These are phyloP conservation scores for Kluyveromyces sp. DNA, from an alignment of 1,139 yeast genomes.

Conservation along the genomic window DNA sequence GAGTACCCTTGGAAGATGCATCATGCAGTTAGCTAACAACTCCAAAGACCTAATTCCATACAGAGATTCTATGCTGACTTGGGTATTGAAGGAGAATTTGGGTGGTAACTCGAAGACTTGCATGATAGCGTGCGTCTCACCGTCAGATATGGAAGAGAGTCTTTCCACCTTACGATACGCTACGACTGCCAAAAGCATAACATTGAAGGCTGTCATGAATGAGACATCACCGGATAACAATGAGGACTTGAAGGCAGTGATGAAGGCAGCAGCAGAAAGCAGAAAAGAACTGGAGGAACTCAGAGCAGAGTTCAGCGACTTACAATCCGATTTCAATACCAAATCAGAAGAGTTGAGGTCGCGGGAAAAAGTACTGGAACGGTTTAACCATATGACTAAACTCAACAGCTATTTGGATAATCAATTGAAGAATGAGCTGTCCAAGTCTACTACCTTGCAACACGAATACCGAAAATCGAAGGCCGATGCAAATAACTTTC, in stretches of 20 bases:
- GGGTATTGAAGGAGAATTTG: conserved; percentile 69
- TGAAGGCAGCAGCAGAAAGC: conserved; percentile 8
- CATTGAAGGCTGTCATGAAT: conserved; percentile 8
- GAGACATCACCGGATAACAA: not conserved
- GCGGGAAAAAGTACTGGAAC: conserved; percentile 8
- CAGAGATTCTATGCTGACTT: conserved; percentile 56
- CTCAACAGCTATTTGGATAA: conserved; percentile 11
- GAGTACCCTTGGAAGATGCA: conserved; percentile 80
- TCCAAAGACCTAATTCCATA: conserved; percentile 39
- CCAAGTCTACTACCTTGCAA: not conserved
- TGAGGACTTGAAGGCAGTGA: conserved; percentile 3
- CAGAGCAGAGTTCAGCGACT: conserved; percentile 7
- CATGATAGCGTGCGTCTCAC: conserved; percentile 73
- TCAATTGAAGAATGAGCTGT: conserved; percentile 1
- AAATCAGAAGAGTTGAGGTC: conserved; percentile 8
- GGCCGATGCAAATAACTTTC: not conserved
- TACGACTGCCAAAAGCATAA: conserved; percentile 12
- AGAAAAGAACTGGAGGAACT: conserved; percentile 10
- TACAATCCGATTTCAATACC: conserved; percentile 9
- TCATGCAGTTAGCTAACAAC: conserved; percentile 46
- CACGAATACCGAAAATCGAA: not conserved
- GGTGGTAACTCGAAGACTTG: conserved; percentile 79
- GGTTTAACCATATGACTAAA: conserved; percentile 10
- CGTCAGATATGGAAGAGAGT: conserved; percentile 60
- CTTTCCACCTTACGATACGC: conserved; percentile 80